These are phyloP conservation scores for Metschnikowia arizonensis DNA, from an alignment of 805 yeast species.

Conservation along the genomic window DNA sequence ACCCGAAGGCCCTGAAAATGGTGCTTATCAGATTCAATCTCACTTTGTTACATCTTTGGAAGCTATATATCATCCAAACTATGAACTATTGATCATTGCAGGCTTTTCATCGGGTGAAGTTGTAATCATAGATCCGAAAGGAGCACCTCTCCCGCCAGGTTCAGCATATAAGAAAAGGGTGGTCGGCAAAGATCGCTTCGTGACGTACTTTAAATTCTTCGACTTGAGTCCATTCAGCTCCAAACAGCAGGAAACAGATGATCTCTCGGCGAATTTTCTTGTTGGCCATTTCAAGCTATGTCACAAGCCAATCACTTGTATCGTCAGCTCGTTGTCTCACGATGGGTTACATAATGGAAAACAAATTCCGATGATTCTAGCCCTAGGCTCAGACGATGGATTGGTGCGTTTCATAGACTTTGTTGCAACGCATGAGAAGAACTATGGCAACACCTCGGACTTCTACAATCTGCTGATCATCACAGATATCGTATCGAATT, in stretches of 20 bases:
- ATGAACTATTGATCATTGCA: slow-evolving; percentile 48
- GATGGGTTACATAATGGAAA: slow-evolving; percentile 14
- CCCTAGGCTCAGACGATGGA: slow-evolving; percentile 65
- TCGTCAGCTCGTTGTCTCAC: slow-evolving; percentile 30
- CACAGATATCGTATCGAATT: slow-evolving; percentile 56
- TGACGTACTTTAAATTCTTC: slow-evolving; percentile 35
- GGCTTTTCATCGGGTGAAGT: slow-evolving; percentile 18
- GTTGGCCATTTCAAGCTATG: slow-evolving; percentile 63
- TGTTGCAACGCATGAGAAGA: slow-evolving; percentile 25
- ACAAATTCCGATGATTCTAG: slow-evolving; percentile 41
- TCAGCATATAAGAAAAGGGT: slow-evolving; percentile 15
- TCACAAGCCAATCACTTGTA: slow-evolving; percentile 52
- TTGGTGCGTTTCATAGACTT: slow-evolving; percentile 55
- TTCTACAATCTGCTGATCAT: slow-evolving; percentile 24
- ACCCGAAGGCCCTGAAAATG: slow-evolving; percentile 8
- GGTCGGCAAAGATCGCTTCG: slow-evolving; percentile 26
- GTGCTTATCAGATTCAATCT: slow-evolving; percentile 20
- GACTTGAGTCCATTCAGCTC: slow-evolving; percentile 31
- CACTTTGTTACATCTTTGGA: slow-evolving; percentile 23
- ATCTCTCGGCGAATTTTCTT: slow-evolving; percentile 9
- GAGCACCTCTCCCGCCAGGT: slow-evolving; percentile 6
- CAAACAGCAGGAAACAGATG: not conserved
- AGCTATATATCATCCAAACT: slow-evolving; percentile 26
- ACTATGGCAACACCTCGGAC: slow-evolving; percentile 24
- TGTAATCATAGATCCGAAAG: slow-evolving; percentile 15